Conservation (phyloP, 1,139 yeast genomes). For the Geotrichum candidum region DNA sequence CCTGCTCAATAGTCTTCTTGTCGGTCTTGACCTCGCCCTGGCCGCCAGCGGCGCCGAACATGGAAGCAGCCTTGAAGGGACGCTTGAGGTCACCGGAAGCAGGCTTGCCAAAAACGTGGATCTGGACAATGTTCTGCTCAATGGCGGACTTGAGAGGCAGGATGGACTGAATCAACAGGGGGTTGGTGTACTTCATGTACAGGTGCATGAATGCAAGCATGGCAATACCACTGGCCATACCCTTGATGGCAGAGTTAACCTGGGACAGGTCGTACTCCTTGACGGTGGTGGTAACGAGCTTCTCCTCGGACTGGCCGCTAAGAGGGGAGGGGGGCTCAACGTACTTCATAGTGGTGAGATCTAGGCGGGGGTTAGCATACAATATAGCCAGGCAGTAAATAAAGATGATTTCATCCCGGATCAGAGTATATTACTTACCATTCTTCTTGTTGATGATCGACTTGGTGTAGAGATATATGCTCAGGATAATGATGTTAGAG, state of each 20-base stretch:
- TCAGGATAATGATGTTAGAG: slow-evolving; percentile 61
- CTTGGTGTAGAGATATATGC: slow-evolving; percentile 61
- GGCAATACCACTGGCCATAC: slow-evolving; percentile 83
- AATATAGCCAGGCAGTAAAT: not conserved
- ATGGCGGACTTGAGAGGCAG: slow-evolving; percentile 85
- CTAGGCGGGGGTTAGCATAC: slow-evolving; percentile 20
- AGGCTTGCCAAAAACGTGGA: slow-evolving; percentile 77
- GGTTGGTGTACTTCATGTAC: slow-evolving; percentile 97
- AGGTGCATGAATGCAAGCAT: slow-evolving; percentile 99
- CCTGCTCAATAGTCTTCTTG: slow-evolving; percentile 73
- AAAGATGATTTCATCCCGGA: not conserved
- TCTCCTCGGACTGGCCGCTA: slow-evolving; percentile 67
- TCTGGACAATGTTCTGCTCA: slow-evolving; percentile 87
- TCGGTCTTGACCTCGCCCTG: slow-evolving; percentile 64
- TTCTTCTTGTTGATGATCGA: slow-evolving; percentile 63
- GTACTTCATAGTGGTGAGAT: slow-evolving; percentile 85
- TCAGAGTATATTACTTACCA: slow-evolving; percentile 34
- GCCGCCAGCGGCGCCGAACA: slow-evolving; percentile 67
- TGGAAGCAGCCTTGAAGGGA: slow-evolving; percentile 87
- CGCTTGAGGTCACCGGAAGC: slow-evolving; percentile 92
- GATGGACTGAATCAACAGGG: slow-evolving; percentile 89
- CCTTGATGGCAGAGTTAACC: slow-evolving; percentile 68
- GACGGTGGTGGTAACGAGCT: slow-evolving; percentile 79
- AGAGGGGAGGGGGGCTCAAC: slow-evolving; percentile 81
- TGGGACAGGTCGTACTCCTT: slow-evolving; percentile 92